Conservation (phyloP, 306 rosid genomes). For the Prunus mongolica region DNA sequence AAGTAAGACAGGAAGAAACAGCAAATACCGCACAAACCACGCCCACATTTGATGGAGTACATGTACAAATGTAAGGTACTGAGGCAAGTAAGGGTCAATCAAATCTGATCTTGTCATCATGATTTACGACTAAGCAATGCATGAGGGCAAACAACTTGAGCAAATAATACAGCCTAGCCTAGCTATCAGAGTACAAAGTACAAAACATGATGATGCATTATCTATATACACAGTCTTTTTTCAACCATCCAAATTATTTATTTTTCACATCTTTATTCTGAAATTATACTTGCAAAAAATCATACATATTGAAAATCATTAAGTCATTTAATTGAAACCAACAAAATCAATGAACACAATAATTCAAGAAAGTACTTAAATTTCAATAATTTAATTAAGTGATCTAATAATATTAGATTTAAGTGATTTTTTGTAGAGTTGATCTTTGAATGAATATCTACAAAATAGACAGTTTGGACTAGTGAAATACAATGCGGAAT, state of each 20-base stretch:
- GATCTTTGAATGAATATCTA: no score
- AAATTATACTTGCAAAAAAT: no score
- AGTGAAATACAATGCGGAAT: no score
- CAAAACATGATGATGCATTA: background rate
- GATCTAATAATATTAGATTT: no score
- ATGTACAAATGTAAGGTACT: background rate
- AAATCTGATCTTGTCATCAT: background rate
- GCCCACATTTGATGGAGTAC: background rate
- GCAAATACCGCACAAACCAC: background rate
- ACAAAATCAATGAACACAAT: no score
- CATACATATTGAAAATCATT: no score
- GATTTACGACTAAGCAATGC: background rate
- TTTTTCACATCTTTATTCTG: no score
- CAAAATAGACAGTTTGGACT: fast-evolving
- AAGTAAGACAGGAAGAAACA: background rate
- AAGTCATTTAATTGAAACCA: no score
- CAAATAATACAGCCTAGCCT: background rate
- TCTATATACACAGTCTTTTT: background rate
- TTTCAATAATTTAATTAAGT: no score
- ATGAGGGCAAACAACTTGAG: background rate
- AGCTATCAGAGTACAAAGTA: background rate
- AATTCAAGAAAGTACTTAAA: no score
- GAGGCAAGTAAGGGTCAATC: background rate
- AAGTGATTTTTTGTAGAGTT: no score
- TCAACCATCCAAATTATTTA: no score